phyloP scores from a whole-genome alignment of 257 asterid species.

The Anisodus tanguticus region DNA sequence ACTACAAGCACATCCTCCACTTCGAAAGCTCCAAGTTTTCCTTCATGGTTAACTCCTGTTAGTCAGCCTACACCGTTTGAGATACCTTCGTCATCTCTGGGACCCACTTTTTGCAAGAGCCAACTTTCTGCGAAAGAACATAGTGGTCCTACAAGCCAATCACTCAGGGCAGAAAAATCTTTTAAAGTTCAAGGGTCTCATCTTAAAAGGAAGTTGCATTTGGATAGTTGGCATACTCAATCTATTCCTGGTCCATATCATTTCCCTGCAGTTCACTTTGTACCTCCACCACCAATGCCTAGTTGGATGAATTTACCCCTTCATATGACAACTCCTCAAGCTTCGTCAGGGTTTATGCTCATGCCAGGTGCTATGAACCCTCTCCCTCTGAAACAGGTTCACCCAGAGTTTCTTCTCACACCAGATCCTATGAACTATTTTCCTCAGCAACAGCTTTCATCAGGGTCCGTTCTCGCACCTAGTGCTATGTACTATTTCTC shows the following conservation, averaged over 20 bases:
- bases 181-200: neutral
- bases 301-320: constrained; percentile 12
- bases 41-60: constrained; percentile 9
- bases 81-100: constrained; percentile 20
- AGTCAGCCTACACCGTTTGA: constrained; percentile 22
- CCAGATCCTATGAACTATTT: constrained; percentile 6
- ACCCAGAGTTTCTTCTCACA: constrained; percentile 5
- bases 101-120: neutral
- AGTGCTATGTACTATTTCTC: constrained; percentile 15
- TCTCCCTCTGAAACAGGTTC: constrained; percentile 17
- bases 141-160: neutral
- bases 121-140: constrained; percentile 18
- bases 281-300: constrained; percentile 17
- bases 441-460: constrained; percentile 4
- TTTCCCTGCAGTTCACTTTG: constrained; percentile 3
- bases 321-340: constrained; percentile 18
- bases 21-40: neutral
- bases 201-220: neutral
- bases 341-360: constrained; percentile 22
- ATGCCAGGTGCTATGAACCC: neutral
- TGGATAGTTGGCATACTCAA: neutral
- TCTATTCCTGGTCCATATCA: constrained; percentile 17
- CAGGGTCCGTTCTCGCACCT: constrained; percentile 15
- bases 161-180: neutral
- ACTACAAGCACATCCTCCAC: constrained; percentile 13